Evolutionary conservation across 495 filamentous ascomycete species (phyloP).

Genomic region (Xylaria bambusicola): DNA sequence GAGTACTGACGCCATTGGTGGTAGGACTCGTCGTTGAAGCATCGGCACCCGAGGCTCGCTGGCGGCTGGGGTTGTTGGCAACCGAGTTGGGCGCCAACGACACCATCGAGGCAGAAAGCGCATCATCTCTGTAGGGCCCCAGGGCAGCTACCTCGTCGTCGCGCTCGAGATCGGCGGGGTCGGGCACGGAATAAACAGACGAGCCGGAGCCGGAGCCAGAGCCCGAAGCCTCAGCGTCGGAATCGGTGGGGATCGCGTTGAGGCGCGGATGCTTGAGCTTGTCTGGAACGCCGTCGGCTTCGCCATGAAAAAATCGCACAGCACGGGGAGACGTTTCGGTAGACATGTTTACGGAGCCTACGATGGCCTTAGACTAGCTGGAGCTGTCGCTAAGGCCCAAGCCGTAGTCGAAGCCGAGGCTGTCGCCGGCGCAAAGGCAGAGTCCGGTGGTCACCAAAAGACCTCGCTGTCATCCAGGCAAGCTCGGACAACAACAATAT

Average conservation of each 20-base stretch:
- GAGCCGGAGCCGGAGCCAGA: conserved; percentile 49
- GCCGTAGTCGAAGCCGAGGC: not conserved
- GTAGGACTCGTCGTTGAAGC: conserved; percentile 21
- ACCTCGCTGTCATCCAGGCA: conserved; percentile 9
- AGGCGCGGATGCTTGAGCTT: conserved; percentile 47
- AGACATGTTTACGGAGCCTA: conserved; percentile 32
- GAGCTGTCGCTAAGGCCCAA: conserved; percentile 16
- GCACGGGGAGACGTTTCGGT: conserved; percentile 52
- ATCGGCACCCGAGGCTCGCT: conserved; percentile 25
- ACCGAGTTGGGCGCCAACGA: conserved; percentile 40
- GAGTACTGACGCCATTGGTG: conserved; percentile 26
- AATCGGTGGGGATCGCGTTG: conserved; percentile 56
- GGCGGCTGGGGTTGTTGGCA: conserved; percentile 41
- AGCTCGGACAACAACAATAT: not conserved
- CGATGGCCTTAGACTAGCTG: conserved; percentile 21
- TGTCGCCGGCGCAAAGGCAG: conserved; percentile 13
- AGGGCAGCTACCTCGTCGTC: conserved; percentile 49
- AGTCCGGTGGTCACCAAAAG: conserved; percentile 7
- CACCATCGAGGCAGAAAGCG: conserved; percentile 38
- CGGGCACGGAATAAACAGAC: conserved; percentile 60
- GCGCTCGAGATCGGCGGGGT: conserved; percentile 48
- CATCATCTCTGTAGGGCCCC: conserved; percentile 41
- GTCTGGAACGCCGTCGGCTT: conserved; percentile 29
- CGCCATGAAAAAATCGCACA: conserved; percentile 54
- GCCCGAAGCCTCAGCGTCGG: conserved; percentile 56